phyloP scores from a whole-genome alignment of 768 basidiomycete species.

The Boletales sp. region DNA sequence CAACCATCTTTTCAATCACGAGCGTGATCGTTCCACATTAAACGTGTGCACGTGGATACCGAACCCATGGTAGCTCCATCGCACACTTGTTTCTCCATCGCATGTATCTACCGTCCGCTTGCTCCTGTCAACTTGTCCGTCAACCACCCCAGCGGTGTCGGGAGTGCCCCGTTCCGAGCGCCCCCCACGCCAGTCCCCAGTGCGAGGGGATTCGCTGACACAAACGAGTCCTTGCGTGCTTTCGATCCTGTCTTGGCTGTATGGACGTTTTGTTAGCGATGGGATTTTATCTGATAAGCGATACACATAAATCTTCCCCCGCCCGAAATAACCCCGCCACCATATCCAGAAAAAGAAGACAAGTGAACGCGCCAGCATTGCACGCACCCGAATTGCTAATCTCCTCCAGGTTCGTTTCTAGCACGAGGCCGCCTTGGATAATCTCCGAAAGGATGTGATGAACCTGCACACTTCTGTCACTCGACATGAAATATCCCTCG shows the following conservation, averaged over 20 bases:
- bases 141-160: conserved; percentile 76
- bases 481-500: neutral
- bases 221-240: conserved; percentile 72
- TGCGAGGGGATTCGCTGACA: conserved; percentile 79
- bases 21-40: neutral
- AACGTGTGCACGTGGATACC: neutral
- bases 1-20: neutral
- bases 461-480: conserved; percentile 41
- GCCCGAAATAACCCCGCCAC: conserved; percentile 1
- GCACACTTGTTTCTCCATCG: neutral
- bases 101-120: conserved; percentile 39
- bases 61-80: neutral
- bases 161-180: conserved; percentile 57
- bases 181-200: conserved; percentile 60
- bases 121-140: conserved; percentile 70
- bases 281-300: conserved; percentile 2
- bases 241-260: conserved; percentile 68
- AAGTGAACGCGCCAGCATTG: neutral
- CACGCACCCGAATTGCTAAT: conserved; percentile 67
- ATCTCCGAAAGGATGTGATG: conserved; percentile 96
- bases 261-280: conserved; percentile 13
- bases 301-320: neutral
- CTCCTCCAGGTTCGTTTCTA: conserved; percentile 92
- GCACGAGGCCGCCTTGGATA: conserved; percentile 92
- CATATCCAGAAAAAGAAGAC: neutral